Evolutionary conservation across 352 stramenopile species (phyloP), one percentile per base, ranked within the genome.

Genomic region (Phytophthora parvispora): DNA sequence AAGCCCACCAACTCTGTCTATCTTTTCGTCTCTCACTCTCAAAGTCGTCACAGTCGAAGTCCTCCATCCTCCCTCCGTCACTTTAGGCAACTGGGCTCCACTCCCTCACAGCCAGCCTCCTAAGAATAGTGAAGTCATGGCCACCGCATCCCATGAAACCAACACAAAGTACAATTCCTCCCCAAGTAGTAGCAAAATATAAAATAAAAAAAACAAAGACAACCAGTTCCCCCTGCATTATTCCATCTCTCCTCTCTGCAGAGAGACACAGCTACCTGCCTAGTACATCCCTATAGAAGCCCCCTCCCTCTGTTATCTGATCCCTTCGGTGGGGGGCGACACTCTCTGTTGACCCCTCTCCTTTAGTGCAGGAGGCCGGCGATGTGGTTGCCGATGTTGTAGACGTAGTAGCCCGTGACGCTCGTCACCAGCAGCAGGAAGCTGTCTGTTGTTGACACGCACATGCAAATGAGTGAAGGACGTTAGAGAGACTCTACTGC

Each of bases 321-420:
- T 56, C 49, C 28, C 49, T 56, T 36, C 6, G 31, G 18, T 22
- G 42, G 42, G 18, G 49, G 7, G 10, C 3, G 28, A 18, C 7
- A 31, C 47, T 66, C 52, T 24, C 31, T 73, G 43, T 67, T 74
- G 67, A 10, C 29, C 34, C 13, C 40, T 24, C 6, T 48, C 9
- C n/a, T 27, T 32, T 74, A 81, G 18, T 85, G 77, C 48, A 93
- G 65, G 16, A 91, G 70, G 8, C 78, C 77, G 10, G 69, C 74
- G 40, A 93, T 65, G 51, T 81, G 73, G 58, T 55, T 78, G 52
- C 69, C 79, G 57, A 88, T 78, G 74, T 63, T 90, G 82, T 93
- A 94, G 61, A 92, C 64, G 67, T 91, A 95, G 78, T 95, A 95
- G 59, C 78, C 74, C 29, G 80, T 88, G 47, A 92, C 84, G 59